Evolutionary conservation across 345 rosid genomes (phyloP), one percentile per base, ranked within the genome.

Genomic region (Hibiscus trionum): DNA sequence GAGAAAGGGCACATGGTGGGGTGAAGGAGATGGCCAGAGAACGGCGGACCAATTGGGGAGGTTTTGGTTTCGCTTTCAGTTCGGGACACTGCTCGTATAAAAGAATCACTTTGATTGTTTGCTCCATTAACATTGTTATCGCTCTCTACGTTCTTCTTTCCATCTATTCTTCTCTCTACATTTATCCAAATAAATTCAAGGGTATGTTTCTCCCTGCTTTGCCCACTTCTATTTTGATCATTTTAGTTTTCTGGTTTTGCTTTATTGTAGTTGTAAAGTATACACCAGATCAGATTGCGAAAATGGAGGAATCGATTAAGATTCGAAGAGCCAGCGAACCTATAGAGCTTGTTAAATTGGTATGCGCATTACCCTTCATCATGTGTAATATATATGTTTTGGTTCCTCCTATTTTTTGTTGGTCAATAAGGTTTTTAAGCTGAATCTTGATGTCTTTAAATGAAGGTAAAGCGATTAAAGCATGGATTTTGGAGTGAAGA

Each of bases 121-220:
- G 99, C 80, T 85, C 87, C 71, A 50, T 92, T 77, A 95, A 90
- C 88, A 95, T 92, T 83, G 81, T 92, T 77, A 80, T 93, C 27
- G 98, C 97, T 73, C 97, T 95, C 70, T 92, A 80, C 78, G 91
- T 92, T 77, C 91, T 95, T 72, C 91, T 86, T 65, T 88, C 89
- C 79, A 86, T 92, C 73, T 95, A 95, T 77, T 77, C 81, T 15
- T 92, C 94, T 71, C 88, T 92, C 75, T 86, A 90, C 69, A 46
- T 90, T 74, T 86, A 84, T 86, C 79, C 95, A 76, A 77, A 73
- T 64, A 62, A 66, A 66, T 87, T 85, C 58, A 56, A 79, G 35
- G 85, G 89, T 88, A 61, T 4, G 73, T 27, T 17, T 3, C 49
- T 0, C 12, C 21, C 31, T 21, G 35, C 35, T 24, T 42, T 44